Base-by-base conservation (phyloP, 768 basidiomycete genomes). In the Naematelia encephala region DNA sequence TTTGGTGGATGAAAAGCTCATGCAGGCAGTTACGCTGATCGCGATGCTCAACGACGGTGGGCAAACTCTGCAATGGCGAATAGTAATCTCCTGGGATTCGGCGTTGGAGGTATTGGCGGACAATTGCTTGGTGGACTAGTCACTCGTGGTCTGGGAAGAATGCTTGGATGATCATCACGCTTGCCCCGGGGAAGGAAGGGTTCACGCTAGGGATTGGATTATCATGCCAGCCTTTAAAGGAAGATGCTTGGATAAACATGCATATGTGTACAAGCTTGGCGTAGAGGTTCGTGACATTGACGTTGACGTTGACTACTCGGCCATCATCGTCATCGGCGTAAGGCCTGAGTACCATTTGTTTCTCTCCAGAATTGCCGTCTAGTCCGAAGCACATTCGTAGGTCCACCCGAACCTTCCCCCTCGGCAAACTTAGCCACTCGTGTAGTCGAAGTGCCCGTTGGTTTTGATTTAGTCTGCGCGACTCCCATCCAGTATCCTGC, bases 1-100 rank as follows among this genome's bases (percentile, higher is more conserved):
- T 49, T 14, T 44, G 1, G 29, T 45, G 39, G 25, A 51, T n/a
- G n/a, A 43, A 23, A n/a, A n/a, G n/a, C 34, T 39, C 34, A 39
- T 39, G 34, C 34, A 39, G 4, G 45, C 29, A 74, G 68, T 28
- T 77, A 77, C 57, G 71, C 75, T 13, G 76, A 74, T 73, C 86
- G 92, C 51, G 94, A 98, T 69, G 90, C 94, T 25, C 96, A 96
- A 77, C 84, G 87, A 67, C 84, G 85, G 53, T 97, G 91, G 94
- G 91, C 91, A 2, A 86, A 84, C 59, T 83, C 81, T 25, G 82
- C 89, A 16, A 83, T 84, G 12, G 81, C 86, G n/a, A 83, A 83
- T 1, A 82, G 82, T 34, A 89, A 89, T 86, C 80, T 83, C 52
- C 78, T 88, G 66, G 86, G 86, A 13, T 73, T 91, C 25, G 87